A percentile compares a stretch with the other conserved stretches of the same genome.
Evolutionary conservation across 1,284 basidiomycete species (phyloP).

Genomic region (Porphyrellus sp.): DNA sequence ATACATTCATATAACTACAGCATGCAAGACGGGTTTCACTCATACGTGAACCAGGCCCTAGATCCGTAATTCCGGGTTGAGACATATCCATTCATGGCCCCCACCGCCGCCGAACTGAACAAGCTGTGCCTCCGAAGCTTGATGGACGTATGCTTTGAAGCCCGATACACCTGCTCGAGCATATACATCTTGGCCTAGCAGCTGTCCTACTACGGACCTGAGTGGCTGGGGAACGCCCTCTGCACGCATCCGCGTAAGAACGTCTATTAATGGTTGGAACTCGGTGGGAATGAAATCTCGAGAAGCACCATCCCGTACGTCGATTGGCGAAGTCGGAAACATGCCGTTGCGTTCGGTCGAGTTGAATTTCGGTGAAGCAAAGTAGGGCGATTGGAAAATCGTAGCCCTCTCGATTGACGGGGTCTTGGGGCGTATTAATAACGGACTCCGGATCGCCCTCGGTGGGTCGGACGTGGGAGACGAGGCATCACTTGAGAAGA

Average conservation of each 20-base stretch:
- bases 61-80: constrained; percentile 31
- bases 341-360: not conserved
- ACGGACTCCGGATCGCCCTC: constrained; percentile 3
- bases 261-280: constrained; percentile 30
- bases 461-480: constrained; percentile 19
- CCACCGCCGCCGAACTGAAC: constrained; percentile 36
- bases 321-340: not conserved
- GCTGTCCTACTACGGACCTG: constrained; percentile 26
- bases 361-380: not conserved
- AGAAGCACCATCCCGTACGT: not conserved
- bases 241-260: constrained; percentile 17
- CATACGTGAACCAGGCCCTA: constrained; percentile 15
- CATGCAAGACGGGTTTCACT: constrained; percentile 4
- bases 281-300: constrained; percentile 13
- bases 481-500: constrained; percentile 1
- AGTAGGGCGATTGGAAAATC: not conserved
- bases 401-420: constrained; percentile 6
- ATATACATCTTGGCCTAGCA: constrained; percentile 29
- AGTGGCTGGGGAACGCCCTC: constrained; percentile 17
- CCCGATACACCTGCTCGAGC: constrained; percentile 29
- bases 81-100: constrained; percentile 37
- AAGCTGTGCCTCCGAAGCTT: constrained; percentile 32
- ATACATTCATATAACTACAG: constrained; percentile 15
- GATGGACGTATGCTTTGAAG: constrained; percentile 33
- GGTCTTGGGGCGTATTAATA: constrained; percentile 7